Evolutionary conservation across 1,139 yeast species (phyloP).

Genomic region (Blastobotrys indianensis): DNA sequence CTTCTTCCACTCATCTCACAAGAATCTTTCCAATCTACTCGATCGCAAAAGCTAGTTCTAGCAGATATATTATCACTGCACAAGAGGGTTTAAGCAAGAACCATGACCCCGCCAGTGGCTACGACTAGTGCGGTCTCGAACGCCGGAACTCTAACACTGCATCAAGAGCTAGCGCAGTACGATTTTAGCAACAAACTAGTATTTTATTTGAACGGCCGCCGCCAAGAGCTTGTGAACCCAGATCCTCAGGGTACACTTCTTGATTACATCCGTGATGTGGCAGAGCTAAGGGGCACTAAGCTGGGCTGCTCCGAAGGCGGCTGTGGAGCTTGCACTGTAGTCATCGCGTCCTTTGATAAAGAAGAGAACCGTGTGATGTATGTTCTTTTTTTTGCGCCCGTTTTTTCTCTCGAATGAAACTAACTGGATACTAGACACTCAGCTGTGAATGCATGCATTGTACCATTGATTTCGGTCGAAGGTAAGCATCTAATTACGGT

Average conservation of each 20-base stretch:
- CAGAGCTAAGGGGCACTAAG: slow-evolving; percentile 40
- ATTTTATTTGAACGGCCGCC: slow-evolving; percentile 39
- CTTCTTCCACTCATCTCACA: too few species aligned
- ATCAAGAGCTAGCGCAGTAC: slow-evolving; percentile 13
- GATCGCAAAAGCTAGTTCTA: too few species aligned
- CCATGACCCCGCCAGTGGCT: slow-evolving; percentile 8
- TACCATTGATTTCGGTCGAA: slow-evolving; percentile 40
- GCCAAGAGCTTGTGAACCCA: slow-evolving; percentile 34
- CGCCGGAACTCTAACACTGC: slow-evolving; percentile 7
- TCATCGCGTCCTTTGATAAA: slow-evolving; percentile 34
- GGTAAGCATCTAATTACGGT: slow-evolving; percentile 43
- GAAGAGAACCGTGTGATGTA: slow-evolving; percentile 25
- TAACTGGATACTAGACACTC: slow-evolving; percentile 25
- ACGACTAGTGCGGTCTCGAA: too few species aligned
- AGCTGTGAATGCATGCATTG: slow-evolving; percentile 43
- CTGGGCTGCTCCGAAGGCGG: slow-evolving; percentile 46
- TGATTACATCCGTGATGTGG: slow-evolving; percentile 35
- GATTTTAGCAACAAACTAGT: slow-evolving; percentile 23
- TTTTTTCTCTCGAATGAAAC: background rate
- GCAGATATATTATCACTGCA: background rate
- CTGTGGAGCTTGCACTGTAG: slow-evolving; percentile 45
- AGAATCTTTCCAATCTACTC: too few species aligned
- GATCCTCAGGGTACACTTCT: slow-evolving; percentile 40
- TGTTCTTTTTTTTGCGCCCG: slow-evolving; percentile 11
- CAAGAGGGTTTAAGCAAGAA: too few species aligned